A percentile compares a stretch with the other conserved stretches of the same genome.
Conservation (phyloP, 306 rosid genomes). For the Dalbergia oliveri region DNA sequence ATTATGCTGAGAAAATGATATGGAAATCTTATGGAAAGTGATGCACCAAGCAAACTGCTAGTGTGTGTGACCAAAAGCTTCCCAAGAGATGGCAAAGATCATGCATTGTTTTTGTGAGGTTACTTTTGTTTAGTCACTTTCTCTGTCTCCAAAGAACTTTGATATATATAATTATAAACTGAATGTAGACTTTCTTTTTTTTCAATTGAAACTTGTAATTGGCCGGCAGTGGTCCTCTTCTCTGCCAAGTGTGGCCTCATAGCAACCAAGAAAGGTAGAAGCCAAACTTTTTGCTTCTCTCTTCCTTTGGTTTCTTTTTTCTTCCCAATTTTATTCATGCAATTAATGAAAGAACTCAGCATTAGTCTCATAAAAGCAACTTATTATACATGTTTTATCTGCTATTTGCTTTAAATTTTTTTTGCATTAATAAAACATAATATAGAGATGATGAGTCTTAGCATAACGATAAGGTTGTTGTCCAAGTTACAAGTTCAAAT, state of each 20-base stretch:
- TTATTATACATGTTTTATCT: slow-evolving; percentile 36
- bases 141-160: slow-evolving; percentile 35
- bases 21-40: slow-evolving; percentile 48
- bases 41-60: slow-evolving; percentile 41
- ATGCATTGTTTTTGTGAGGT: slow-evolving; percentile 36
- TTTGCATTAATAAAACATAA: not conserved
- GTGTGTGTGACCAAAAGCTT: slow-evolving; percentile 40
- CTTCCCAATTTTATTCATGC: slow-evolving; percentile 38
- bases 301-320: slow-evolving; percentile 29
- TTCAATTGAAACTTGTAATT: slow-evolving; percentile 38
- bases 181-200: slow-evolving; percentile 8
- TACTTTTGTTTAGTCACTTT: slow-evolving; percentile 41
- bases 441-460: too few relatives aligned
- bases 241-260: slow-evolving; percentile 41
- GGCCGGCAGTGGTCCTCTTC: slow-evolving; percentile 25
- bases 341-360: slow-evolving; percentile 41
- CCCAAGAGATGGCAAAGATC: slow-evolving; percentile 38
- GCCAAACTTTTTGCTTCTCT: slow-evolving; percentile 46
- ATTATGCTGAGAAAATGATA: slow-evolving; percentile 42
- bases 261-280: slow-evolving; percentile 47
- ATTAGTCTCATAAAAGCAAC: slow-evolving; percentile 49
- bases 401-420: slow-evolving; percentile 29
- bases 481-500: too few relatives aligned
- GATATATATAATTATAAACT: slow-evolving; percentile 15
- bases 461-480: too few relatives aligned